Evolutionary conservation across 2,329 filamentous ascomycete species (phyloP).

Genomic region (Curvularia sp.): DNA sequence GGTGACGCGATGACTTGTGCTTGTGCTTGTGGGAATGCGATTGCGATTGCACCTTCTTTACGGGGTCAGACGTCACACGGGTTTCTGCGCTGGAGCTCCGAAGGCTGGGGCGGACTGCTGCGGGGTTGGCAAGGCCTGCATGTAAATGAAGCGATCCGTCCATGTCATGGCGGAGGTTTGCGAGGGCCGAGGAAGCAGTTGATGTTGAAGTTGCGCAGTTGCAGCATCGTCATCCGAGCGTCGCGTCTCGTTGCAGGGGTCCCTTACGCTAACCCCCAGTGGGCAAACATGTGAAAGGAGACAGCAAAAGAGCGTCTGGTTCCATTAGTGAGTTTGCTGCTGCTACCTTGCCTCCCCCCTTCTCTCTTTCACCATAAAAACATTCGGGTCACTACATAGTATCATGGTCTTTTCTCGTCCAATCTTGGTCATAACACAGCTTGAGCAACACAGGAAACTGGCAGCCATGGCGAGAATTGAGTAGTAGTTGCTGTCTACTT

Average conservation of each 20-base stretch:
- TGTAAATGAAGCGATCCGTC: constrained; percentile 30
- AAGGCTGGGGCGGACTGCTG: constrained; percentile 34
- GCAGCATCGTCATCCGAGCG: constrained; percentile 12
- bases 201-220: constrained; percentile 10
- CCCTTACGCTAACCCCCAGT: constrained; percentile 10
- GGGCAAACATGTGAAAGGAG: constrained; percentile 10
- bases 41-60: constrained; percentile 39
- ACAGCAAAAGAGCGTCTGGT: neutral
- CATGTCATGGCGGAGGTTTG: constrained; percentile 35
- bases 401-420: neutral
- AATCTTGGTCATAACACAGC: neutral
- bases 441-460: neutral
- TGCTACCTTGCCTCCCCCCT: neutral
- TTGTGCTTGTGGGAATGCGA: constrained; percentile 35
- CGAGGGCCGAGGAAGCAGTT: constrained; percentile 9
- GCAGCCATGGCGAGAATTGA: neutral
- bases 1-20: constrained; percentile 40
- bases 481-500: constrained; percentile 12
- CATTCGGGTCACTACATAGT: neutral
- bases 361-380: neutral
- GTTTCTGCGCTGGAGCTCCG: constrained; percentile 31
- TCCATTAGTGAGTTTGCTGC: neutral
- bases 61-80: constrained; percentile 40
- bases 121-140: constrained; percentile 23
- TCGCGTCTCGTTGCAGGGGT: constrained; percentile 22